Base-by-base conservation (phyloP, 2,329 filamentous ascomycete species). In the Graphium sp. region DNA sequence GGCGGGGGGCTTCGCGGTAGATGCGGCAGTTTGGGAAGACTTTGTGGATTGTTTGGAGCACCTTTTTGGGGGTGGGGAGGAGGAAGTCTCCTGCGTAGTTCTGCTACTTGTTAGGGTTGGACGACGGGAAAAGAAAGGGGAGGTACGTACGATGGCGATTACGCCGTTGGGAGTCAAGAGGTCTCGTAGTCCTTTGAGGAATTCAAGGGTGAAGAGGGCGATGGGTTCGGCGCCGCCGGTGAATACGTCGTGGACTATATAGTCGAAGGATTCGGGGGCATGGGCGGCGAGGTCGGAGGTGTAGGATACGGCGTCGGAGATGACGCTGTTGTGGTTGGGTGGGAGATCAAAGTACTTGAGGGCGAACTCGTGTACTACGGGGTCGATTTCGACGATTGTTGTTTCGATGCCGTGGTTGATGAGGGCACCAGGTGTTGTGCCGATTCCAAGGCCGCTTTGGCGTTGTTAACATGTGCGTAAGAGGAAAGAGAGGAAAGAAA, bases 231-330 rank as follows among this genome's bases (percentile, higher is more conserved):
- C 85, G 29, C 89, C 89, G 15, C 89, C 89, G 1, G 89, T 98
- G 49, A 98, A 98, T 15, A 98, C 89, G 41, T 98, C 89, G 49
- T 98, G 89, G 30, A 98, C 66, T 44, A 98, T 89, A 56, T 93
- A 95, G 54, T 94, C 77, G 48, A 78, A 98, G 17, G 59, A 59
- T 26, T 58, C 48, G 6, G 52, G 47, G 32, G 55, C 41, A 17
- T 52, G 40, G 28, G 52, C 43, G 31, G 56, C 56, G 26, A 62
- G 45, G 29, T 52, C 43, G 25, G 58, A 50, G 12, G 71, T 65
- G 48, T 74, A 93, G n/a, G 56, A 53, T 3, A 84, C 71, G 0
- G 89, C 89, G 41, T 98, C 83, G 28, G 74, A 68, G 36, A 95
- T 74, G 30, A 82, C 67, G n/a, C 77, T 65, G 0, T 69, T 80